Conservation (phyloP, 306 rosid species). For the Crataegus laevigata region DNA sequence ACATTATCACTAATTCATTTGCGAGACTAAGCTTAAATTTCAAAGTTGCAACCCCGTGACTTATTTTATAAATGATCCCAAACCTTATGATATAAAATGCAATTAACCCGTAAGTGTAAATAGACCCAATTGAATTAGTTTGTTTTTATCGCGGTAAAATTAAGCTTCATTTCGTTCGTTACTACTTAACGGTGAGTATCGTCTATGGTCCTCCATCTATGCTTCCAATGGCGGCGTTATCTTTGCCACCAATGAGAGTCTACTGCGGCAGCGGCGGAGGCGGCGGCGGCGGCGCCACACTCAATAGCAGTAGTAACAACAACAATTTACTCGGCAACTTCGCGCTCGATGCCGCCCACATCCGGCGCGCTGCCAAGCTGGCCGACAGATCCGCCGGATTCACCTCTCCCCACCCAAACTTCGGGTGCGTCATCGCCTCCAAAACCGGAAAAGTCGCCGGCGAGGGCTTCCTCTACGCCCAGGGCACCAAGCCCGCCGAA, state of each 20-base stretch:
- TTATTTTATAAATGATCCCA: too few relatives aligned
- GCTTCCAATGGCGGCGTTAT: not conserved
- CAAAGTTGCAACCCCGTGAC: too few relatives aligned
- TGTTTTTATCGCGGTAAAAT: too few relatives aligned
- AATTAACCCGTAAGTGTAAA: too few relatives aligned
- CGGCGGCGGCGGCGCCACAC: constrained; percentile 1
- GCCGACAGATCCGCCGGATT: constrained; percentile 82
- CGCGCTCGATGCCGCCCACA: constrained; percentile 41
- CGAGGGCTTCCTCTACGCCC: constrained; percentile 81
- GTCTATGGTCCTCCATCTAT: not conserved
- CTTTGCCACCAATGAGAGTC: not conserved
- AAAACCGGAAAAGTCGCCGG: constrained; percentile 49
- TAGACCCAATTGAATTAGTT: too few relatives aligned
- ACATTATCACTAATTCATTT: too few relatives aligned
- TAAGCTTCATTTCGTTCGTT: not conserved
- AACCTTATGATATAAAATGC: too few relatives aligned
- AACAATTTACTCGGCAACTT: not conserved
- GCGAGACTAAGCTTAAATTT: too few relatives aligned
- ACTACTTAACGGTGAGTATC: not conserved
- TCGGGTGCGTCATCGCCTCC: constrained; percentile 75
- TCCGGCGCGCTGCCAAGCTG: constrained; percentile 56
- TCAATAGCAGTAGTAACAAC: not conserved
- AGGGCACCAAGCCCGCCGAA: constrained; percentile 83
- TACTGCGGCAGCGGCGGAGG: not conserved
- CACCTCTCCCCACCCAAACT: constrained; percentile 84